phyloP scores from a whole-genome alignment of 202 grass and related monocot genomes.

The Schoenoplectus triqueter region DNA sequence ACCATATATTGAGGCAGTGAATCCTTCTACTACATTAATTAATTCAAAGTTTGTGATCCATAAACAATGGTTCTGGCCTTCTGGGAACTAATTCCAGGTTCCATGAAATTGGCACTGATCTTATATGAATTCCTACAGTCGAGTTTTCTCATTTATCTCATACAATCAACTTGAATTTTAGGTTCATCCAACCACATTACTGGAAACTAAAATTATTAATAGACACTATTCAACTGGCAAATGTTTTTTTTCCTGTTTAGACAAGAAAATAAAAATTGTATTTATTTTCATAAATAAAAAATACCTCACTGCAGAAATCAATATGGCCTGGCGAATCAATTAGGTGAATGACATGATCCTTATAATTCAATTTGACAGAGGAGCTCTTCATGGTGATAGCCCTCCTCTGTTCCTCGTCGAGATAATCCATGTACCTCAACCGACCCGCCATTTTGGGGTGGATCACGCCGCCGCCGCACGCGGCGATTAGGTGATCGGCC shows the following conservation, averaged over 20 bases:
- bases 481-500: constrained; percentile 91
- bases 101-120: not conserved
- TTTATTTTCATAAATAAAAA: not conserved
- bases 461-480: constrained; percentile 72
- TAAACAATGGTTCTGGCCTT: not conserved
- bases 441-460: constrained; percentile 84
- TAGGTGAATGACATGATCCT: constrained; percentile 69
- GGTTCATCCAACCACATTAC: constrained; percentile 10
- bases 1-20: not conserved
- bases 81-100: not conserved
- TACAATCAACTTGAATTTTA: not conserved
- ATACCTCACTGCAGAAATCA: constrained; percentile 89
- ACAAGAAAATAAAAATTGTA: not conserved
- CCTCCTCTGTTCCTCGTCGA: constrained; percentile 92
- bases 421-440: constrained; percentile 86
- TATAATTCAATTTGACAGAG: constrained; percentile 61
- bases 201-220: not conserved
- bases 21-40: not conserved
- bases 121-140: not conserved
- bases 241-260: not conserved
- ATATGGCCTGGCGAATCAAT: constrained; percentile 99
- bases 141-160: not conserved
- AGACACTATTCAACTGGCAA: not conserved
- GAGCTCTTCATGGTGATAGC: constrained; percentile 94
- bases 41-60: not conserved